Evolutionary conservation across 164 flowering plant species (phyloP).

Genomic region (Cinnamomum micranthum): DNA sequence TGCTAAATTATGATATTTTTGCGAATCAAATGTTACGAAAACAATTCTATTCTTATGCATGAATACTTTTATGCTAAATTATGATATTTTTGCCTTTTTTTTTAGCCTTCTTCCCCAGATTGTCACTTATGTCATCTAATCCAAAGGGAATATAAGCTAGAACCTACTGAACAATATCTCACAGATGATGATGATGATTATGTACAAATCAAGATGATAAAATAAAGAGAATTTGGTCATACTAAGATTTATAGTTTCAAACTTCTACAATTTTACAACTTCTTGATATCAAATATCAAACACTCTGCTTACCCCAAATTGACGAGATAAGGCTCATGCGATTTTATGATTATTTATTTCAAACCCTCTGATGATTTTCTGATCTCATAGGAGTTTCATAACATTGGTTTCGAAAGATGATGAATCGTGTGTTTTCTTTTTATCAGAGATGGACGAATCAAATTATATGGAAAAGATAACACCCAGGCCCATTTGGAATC

Average conservation of each 20-base stretch:
- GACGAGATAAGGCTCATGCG: neutral
- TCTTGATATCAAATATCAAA: neutral
- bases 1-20: no score
- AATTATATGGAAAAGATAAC: conserved; percentile 66
- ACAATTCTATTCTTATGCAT: no score
- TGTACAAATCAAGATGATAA: neutral
- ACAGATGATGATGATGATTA: neutral
- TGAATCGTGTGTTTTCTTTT: neutral
- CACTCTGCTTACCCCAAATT: neutral
- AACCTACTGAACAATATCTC: neutral
- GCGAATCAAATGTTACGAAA: no score
- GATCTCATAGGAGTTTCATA: neutral
- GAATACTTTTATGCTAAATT: no score
- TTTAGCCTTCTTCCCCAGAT: no score
- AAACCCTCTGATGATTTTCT: neutral
- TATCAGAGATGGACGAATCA: conserved; percentile 76
- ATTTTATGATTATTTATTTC: neutral
- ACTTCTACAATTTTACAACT: neutral
- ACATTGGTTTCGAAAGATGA: neutral
- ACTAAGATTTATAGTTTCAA: no score
- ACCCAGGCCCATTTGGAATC: conserved; percentile 70
- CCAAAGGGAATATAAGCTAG: neutral
- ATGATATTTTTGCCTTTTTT: no score
- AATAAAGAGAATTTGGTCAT: neutral
- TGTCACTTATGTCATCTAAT: no score